Conservation (phyloP, 768 basidiomycete species). For the Serendipita vermifera region DNA sequence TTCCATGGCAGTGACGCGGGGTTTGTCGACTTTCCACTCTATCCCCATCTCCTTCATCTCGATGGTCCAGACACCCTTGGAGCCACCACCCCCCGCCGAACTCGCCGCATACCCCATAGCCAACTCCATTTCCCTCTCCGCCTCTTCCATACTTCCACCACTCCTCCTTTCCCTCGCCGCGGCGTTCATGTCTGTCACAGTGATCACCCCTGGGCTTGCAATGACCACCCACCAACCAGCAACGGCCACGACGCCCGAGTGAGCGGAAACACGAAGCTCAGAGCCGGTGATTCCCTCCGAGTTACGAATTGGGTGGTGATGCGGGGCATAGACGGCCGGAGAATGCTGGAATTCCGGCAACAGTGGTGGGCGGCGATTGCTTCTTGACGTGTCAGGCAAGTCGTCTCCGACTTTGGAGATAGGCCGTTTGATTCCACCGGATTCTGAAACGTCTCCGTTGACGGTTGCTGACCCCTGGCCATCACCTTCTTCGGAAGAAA, state of each 20-base stretch:
- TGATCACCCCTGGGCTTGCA: constrained; percentile 45
- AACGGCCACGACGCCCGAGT: constrained; percentile 40
- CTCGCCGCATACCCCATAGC: background rate
- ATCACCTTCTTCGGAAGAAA: background rate
- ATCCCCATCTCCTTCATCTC: constrained; percentile 50
- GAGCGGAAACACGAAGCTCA: constrained; percentile 41
- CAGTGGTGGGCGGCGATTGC: constrained; percentile 13
- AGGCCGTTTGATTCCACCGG: background rate
- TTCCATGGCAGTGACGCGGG: constrained; percentile 63
- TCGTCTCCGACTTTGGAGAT: constrained; percentile 10
- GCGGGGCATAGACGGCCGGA: background rate
- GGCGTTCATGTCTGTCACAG: constrained; percentile 37
- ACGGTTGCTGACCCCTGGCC: background rate
- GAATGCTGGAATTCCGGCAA: background rate
- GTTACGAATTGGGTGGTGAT: background rate
- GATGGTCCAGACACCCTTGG: constrained; percentile 31
- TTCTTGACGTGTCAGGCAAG: constrained; percentile 14
- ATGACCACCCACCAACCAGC: constrained; percentile 48
- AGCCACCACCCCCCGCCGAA: constrained; percentile 32
- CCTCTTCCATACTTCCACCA: background rate
- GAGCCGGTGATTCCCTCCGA: constrained; percentile 23
- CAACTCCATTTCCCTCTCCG: background rate
- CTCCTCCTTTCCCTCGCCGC: background rate
- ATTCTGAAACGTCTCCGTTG: background rate
- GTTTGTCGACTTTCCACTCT: constrained; percentile 42